A percentile compares a stretch with the other conserved stretches of the same genome.
Conservation (phyloP, 202 grass and related monocot species). For the Alloteropsis angusta region DNA sequence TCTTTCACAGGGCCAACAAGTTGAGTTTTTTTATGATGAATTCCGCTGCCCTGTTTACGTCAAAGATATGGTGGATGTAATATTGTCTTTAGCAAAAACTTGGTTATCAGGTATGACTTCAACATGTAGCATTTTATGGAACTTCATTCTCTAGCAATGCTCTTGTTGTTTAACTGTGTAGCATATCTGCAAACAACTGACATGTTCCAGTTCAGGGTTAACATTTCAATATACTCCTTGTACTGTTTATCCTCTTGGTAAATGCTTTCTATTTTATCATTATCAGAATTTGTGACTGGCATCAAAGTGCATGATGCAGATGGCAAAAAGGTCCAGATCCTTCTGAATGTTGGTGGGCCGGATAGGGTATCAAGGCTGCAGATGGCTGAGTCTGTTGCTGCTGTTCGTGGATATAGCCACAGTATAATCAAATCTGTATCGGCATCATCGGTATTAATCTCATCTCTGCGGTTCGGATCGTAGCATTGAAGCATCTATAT, state of each 20-base stretch:
- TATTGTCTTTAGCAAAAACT: slow-evolving; percentile 47
- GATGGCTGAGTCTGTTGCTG: slow-evolving; percentile 86
- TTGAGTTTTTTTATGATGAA: slow-evolving; percentile 81
- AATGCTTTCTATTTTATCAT: not conserved
- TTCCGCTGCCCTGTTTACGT: slow-evolving; percentile 82
- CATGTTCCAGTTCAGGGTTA: not conserved
- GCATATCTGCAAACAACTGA: not conserved
- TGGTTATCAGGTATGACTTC: slow-evolving; percentile 62
- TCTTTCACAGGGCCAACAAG: slow-evolving; percentile 73
- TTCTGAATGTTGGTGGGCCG: slow-evolving; percentile 74
- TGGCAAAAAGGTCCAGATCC: slow-evolving; percentile 45
- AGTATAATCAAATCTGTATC: slow-evolving; percentile 72
- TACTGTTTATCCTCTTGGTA: not conserved
- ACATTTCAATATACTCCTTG: not conserved
- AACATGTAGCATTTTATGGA: not conserved
- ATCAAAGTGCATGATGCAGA: slow-evolving; percentile 32
- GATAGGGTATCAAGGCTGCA: slow-evolving; percentile 87
- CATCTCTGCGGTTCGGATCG: not conserved
- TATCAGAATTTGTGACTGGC: not conserved
- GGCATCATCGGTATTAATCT: slow-evolving; percentile 56
- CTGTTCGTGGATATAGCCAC: slow-evolving; percentile 57
- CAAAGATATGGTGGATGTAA: slow-evolving; percentile 73
- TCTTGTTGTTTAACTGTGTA: not conserved
- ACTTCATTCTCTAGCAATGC: not conserved
- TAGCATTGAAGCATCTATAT: not conserved